Base-by-base conservation (phyloP, 2,329 filamentous ascomycete species). In the Paracoccidioides lutzii region DNA sequence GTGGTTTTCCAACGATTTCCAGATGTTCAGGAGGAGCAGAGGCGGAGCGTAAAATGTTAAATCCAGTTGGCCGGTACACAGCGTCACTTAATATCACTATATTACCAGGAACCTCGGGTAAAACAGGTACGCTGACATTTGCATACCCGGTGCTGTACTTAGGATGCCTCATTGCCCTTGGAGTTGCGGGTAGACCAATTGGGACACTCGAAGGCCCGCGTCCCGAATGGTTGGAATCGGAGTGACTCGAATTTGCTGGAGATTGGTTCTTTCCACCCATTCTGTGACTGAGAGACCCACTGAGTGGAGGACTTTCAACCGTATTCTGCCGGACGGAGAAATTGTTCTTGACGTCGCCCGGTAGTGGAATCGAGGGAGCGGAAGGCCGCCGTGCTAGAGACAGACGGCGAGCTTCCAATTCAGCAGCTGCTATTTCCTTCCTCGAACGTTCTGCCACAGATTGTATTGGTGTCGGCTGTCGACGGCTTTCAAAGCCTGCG, bases 101-200 rank as follows among this genome's bases (percentile, higher is more conserved):
- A 44, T 68, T 71, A n/a, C 79, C 76, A 0, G 83, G 82, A 35
- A 82, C 75, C 56, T 77, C 73, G 35, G 79, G 76, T 9, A 81
- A 74, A n/a, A 76, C 75, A 30, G 79, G 79, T 30, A 76, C 73
- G 37, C 69, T 67, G 14, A 78, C 74, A 38, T 73, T 69, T 46
- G 76, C 73, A 38, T 62, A 58, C 52, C 65, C 65, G 46, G 62
- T 64, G 67, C 78, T 78, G 62, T 91, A 83, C 45, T 88, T 82
- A 1, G 81, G 80, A 66, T 94, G 82, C 22, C 87, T 82, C 90
- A 96, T 95, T 0, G 90, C 90, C 72, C 88, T 84, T 35, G 91
- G 90, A 0, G 90, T 96, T 2, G 90, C 88, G 12, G 91, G 90
- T n/a, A 95, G 78, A 0, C 90, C 90, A 53, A 91, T 79, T 5